These are phyloP conservation scores for Epicoccum nigrum DNA, from an alignment of 2,329 filamentous ascomycete species.

Conservation along the genomic window DNA sequence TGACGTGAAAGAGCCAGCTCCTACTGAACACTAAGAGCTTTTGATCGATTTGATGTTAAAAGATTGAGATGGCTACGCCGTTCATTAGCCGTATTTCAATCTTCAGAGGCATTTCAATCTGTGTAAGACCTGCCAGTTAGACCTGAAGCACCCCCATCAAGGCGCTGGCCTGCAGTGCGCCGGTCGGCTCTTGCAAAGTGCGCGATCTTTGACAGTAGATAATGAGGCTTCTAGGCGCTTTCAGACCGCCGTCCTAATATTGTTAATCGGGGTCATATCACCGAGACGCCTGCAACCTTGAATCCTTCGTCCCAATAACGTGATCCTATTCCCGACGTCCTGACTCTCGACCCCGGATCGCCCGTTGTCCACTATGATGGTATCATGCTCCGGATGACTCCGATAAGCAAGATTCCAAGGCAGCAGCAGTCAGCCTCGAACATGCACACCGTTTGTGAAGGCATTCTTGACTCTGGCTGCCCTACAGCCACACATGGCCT, in stretches of 20 bases:
- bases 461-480: neutral
- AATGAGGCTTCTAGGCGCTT: neutral
- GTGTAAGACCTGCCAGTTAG: too few relatives aligned
- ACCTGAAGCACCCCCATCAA: too few relatives aligned
- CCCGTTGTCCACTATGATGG: conserved; percentile 6
- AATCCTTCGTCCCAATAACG: conserved; percentile 5
- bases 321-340: neutral
- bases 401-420: conserved; percentile 22
- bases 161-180: too few relatives aligned
- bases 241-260: conserved; percentile 1
- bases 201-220: neutral
- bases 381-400: conserved; percentile 20
- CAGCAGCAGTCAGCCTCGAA: conserved; percentile 18
- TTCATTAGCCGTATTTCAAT: too few relatives aligned
- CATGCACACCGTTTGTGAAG: conserved; percentile 24
- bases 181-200: too few relatives aligned
- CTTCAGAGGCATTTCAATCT: too few relatives aligned
- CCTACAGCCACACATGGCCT: conserved; percentile 7
- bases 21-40: too few relatives aligned
- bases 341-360: neutral
- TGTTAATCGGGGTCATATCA: conserved; percentile 4
- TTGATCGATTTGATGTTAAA: too few relatives aligned
- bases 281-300: conserved; percentile 3
- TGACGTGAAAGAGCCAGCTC: too few relatives aligned
- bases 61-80: too few relatives aligned